Evolutionary conservation across 192 early-diverging fungal species (phyloP).

Genomic region (Coemansia sp.): DNA sequence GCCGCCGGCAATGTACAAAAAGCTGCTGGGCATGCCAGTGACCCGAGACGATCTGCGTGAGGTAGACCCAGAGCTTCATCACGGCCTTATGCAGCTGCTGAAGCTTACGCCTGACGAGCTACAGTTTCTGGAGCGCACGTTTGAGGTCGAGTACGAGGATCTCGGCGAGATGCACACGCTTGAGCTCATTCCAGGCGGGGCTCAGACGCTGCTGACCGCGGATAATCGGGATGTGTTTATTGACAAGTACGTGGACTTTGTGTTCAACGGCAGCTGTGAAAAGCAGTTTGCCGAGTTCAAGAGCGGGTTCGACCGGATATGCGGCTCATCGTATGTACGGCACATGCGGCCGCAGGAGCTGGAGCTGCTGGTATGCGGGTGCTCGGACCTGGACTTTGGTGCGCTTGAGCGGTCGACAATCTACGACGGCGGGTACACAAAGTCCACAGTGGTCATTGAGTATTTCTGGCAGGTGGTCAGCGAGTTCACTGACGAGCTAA

Average conservation of each 20-base stretch:
- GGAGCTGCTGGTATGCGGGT: slow-evolving; percentile 85
- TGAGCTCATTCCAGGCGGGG: slow-evolving; percentile 70
- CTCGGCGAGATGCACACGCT: slow-evolving; percentile 59
- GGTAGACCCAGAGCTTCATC: slow-evolving; percentile 74
- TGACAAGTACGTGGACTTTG: slow-evolving; percentile 72
- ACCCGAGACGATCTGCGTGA: slow-evolving; percentile 72
- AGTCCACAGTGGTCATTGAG: slow-evolving; percentile 62
- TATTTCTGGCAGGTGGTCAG: slow-evolving; percentile 88
- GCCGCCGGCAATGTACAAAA: slow-evolving; percentile 83
- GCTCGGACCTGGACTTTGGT: slow-evolving; percentile 78
- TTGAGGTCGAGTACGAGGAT: slow-evolving; percentile 75
- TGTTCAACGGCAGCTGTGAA: slow-evolving; percentile 67
- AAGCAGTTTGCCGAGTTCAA: slow-evolving; percentile 78
- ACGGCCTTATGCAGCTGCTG: slow-evolving; percentile 73
- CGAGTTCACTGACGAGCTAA: slow-evolving; percentile 76
- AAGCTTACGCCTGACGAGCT: slow-evolving; percentile 64
- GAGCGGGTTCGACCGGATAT: slow-evolving; percentile 69
- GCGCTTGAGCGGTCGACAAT: slow-evolving; percentile 73
- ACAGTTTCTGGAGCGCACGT: slow-evolving; percentile 73
- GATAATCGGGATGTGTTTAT: slow-evolving; percentile 84
- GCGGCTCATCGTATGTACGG: slow-evolving; percentile 50
- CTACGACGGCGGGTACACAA: slow-evolving; percentile 83
- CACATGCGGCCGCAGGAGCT: slow-evolving; percentile 87
- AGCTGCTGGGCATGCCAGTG: slow-evolving; percentile 67
- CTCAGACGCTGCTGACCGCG: slow-evolving; percentile 60